Percentiles rank a stretch among this genome's conserved stretches.
Conservation (phyloP, 2,329 filamentous ascomycete genomes). For the Penicillium thymicola region DNA sequence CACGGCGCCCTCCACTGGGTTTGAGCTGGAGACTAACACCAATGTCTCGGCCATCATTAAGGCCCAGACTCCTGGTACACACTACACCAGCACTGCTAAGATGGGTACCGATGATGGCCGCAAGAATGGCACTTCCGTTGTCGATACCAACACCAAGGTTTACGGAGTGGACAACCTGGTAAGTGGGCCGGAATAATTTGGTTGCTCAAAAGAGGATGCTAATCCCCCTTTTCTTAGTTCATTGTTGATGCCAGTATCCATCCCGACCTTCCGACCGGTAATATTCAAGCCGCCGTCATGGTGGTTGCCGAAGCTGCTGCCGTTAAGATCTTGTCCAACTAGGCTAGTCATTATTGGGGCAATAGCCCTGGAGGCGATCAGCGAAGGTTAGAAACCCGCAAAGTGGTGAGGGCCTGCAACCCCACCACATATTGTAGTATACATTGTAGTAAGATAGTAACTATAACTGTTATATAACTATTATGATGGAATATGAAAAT, state of each 20-base stretch:
- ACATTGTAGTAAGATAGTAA: background rate
- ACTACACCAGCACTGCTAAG: constrained; percentile 55
- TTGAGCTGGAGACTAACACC: constrained; percentile 21
- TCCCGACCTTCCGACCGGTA: constrained; percentile 66
- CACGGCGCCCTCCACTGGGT: constrained; percentile 18
- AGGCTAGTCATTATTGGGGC: constrained; percentile 37
- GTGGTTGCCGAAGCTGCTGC: constrained; percentile 61
- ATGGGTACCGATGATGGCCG: constrained; percentile 59
- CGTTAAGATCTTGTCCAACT: constrained; percentile 27
- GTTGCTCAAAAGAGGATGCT: constrained; percentile 34
- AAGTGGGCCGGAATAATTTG: background rate
- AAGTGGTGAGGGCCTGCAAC: background rate
- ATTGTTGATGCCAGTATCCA: constrained; percentile 69
- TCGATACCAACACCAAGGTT: constrained; percentile 62
- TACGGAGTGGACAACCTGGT: constrained; percentile 64
- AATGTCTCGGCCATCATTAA: constrained; percentile 25
- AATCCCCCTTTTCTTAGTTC: constrained; percentile 11
- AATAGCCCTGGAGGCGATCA: background rate
- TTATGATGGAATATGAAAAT: background rate
- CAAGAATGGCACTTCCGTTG: constrained; percentile 55
- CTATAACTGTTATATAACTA: background rate
- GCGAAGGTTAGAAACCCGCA: background rate
- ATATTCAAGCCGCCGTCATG: constrained; percentile 65
- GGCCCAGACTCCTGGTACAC: constrained; percentile 46
- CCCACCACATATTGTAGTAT: too few species aligned